phyloP scores from a whole-genome alignment of 768 basidiomycete genomes.

The Coprinopsis sp. region DNA sequence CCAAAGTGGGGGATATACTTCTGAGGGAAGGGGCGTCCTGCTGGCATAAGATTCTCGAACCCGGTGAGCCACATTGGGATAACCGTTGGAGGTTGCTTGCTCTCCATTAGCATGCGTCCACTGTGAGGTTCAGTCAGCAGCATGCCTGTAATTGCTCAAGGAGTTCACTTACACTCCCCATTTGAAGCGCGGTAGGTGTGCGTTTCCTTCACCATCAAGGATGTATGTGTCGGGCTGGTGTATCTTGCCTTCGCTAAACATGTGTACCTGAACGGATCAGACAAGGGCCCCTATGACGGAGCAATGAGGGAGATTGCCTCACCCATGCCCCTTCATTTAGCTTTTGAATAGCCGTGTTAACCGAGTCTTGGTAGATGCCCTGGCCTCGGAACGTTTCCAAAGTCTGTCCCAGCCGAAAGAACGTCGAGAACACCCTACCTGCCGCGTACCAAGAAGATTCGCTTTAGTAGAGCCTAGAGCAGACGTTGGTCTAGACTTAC shows the following conservation, averaged over 20 bases:
- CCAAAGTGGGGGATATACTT: constrained; percentile 65
- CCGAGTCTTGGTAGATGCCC: constrained; percentile 83
- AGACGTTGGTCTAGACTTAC: constrained; percentile 38
- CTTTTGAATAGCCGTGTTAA: constrained; percentile 78
- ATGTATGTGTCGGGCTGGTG: constrained; percentile 63
- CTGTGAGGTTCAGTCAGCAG: constrained; percentile 31
- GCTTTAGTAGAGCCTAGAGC: background rate
- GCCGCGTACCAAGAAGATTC: constrained; percentile 15
- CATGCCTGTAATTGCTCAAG: background rate
- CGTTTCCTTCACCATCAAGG: constrained; percentile 35
- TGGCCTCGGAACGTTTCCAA: constrained; percentile 89
- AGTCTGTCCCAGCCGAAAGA: constrained; percentile 88
- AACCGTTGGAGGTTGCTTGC: constrained; percentile 59
- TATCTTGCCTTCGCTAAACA: constrained; percentile 87
- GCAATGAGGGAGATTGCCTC: constrained; percentile 21
- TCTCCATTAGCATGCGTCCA: constrained; percentile 73
- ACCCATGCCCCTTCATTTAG: constrained; percentile 87
- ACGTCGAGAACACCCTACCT: constrained; percentile 72
- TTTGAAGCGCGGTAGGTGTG: constrained; percentile 73
- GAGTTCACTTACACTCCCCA: constrained; percentile 82
- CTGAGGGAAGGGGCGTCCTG: constrained; percentile 69
- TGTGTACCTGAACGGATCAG: constrained; percentile 58
- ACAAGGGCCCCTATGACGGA: background rate
- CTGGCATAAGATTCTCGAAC: constrained; percentile 90
- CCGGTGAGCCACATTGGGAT: constrained; percentile 91